These are phyloP conservation scores for Apiotrichum porosum DNA, from an alignment of 1,284 basidiomycete species.

Conservation along the genomic window DNA sequence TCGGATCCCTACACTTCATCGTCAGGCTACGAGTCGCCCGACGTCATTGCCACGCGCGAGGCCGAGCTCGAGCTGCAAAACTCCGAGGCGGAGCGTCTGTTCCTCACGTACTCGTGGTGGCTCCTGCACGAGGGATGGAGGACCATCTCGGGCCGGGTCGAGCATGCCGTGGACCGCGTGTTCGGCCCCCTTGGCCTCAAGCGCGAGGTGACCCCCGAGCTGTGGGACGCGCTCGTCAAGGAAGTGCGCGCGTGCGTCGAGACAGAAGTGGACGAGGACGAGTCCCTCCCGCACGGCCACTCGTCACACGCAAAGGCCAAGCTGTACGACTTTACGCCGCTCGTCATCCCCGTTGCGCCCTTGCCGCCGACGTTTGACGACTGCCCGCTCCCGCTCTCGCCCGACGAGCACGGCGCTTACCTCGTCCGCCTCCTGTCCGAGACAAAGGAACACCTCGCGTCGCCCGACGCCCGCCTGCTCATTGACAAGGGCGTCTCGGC, in stretches of 20 bases:
- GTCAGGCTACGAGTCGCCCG: not conserved
- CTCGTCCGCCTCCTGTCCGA: conserved; percentile 36
- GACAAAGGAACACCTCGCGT: conserved; percentile 33
- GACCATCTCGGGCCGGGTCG: conserved; percentile 31
- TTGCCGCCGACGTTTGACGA: conserved; percentile 13
- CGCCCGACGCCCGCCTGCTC: conserved; percentile 39
- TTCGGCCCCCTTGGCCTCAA: conserved; percentile 44
- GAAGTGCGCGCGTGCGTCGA: conserved; percentile 41
- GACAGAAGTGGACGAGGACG: conserved; percentile 13
- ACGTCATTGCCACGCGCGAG: conserved; percentile 10
- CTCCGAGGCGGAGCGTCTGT: conserved; percentile 41
- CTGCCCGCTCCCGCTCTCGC: conserved; percentile 18
- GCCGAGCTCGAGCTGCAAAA: conserved; percentile 18
- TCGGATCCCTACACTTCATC: not conserved
- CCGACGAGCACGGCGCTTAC: conserved; percentile 26
- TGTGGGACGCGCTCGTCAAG: conserved; percentile 39
- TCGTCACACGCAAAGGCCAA: conserved; percentile 8
- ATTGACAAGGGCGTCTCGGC: conserved; percentile 37
- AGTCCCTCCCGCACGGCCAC: not conserved
- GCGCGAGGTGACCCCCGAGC: conserved; percentile 33
- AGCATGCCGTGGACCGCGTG: conserved; percentile 34
- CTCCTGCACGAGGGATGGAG: conserved; percentile 47
- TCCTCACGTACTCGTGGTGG: conserved; percentile 49
- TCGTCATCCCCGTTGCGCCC: conserved; percentile 34
- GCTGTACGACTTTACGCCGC: conserved; percentile 37